Base-by-base conservation (phyloP, 2,329 filamentous ascomycete genomes). In the Fusarium buharicum region DNA sequence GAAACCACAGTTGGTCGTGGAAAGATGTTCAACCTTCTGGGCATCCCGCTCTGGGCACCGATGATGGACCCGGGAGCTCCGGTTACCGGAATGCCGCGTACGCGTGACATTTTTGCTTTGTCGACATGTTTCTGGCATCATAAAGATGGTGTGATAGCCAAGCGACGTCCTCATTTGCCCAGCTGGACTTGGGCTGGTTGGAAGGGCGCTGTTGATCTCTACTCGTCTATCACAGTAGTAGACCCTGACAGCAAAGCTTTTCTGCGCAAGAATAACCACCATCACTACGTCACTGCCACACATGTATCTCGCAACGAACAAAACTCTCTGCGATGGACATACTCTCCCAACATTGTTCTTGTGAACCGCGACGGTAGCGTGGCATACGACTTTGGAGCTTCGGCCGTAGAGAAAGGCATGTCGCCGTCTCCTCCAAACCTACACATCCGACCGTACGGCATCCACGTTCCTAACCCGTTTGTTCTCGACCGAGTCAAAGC, bases 131-230 rank as follows among this genome's bases (percentile, higher is more conserved):
- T 76, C 55, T 76, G 74, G 74, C 74, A 76, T n/a, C 74, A 76
- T 44, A 66, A 63, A 31, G 70, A 72, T 4, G 65, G 62, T 7
- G 54, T 55, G 10, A 59, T 66, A 39, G 70, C 70, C 2, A 66
- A 50, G n/a, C 51, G 74, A 37, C 66, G 73, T 1, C 53, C 59
- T 0, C 74, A 76, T 36, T 60, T 76, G 46, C 74, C 74, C 9
- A 76, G 74, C 55, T 76, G 74, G 74, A 74, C 74, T 2, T 76
- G 74, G 74, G 74, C 74, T 3, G 74, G 74, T 2, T 76, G 74
- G 74, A 66, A 69, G 16, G 74, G 74, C 13, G 62, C 71, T 6
- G 74, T 76, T 12, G 74, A 75, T 27, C 59, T 76, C 38, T 67
- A 71, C 55, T 76, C 73, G 6, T 73, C 72, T 11, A 70, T 76